Evolutionary conservation across 2,329 filamentous ascomycete genomes (phyloP).

Genomic region (Talaromyces sp.): DNA sequence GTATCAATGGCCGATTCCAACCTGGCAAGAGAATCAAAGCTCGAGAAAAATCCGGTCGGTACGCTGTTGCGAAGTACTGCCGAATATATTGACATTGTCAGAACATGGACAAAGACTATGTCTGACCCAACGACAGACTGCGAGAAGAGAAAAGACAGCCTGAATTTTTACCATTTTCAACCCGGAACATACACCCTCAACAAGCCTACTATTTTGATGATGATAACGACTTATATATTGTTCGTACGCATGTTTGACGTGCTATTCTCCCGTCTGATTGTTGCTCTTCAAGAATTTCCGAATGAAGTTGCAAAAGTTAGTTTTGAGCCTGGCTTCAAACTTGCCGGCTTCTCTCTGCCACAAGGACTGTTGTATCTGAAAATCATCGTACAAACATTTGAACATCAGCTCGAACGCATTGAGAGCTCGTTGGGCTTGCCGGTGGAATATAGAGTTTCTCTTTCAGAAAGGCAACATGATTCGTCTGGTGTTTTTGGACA

Average conservation of each 20-base stretch:
- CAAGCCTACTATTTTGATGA: slow-evolving; percentile 6
- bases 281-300: neutral
- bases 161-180: neutral
- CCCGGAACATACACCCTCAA: neutral
- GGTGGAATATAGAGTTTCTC: neutral
- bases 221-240: slow-evolving; percentile 9
- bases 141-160: neutral
- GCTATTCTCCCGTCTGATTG: neutral
- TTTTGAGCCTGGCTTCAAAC: slow-evolving; percentile 1
- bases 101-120: neutral
- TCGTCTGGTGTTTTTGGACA: neutral
- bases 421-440: neutral
- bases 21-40: neutral
- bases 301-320: neutral
- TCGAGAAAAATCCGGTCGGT: neutral
- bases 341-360: slow-evolving; percentile 2
- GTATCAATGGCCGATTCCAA: neutral
- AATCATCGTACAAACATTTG: neutral
- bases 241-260: slow-evolving; percentile 9
- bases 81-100: neutral
- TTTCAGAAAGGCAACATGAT: neutral
- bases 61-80: neutral
- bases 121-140: neutral
- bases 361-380: slow-evolving; percentile 3
- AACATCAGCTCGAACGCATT: neutral